Evolutionary conservation across 768 basidiomycete genomes (phyloP), one percentile per base, ranked within the genome.

Genomic region (Amanita muscaria): DNA sequence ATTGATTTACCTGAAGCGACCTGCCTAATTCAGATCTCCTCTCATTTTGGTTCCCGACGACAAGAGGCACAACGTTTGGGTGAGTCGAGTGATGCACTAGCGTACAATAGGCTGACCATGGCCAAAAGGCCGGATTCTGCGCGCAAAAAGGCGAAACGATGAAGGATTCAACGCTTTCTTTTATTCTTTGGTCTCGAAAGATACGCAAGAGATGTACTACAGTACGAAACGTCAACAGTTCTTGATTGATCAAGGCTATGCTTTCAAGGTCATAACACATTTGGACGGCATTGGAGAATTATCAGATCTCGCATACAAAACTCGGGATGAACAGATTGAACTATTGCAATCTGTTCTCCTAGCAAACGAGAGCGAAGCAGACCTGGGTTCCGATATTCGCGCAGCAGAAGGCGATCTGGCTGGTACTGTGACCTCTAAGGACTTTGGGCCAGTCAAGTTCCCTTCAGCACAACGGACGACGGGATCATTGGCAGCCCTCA

Each of bases 81-180:
- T 89, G 16, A 32, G 43, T 31, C 16, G 55, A 36, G 16, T 19
- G 34, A 25, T 42, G 12, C 29, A 30, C 19, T 33, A 18, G 19
- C 48, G 12, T 29, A 6, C 42, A 33, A 50, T n/a, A 22, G 16
- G 42, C 36, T 46, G 33, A 32, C 35, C 36, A 30, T 41, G 42
- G 27, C 55, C 36, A 32, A 19, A 49, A 89, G 92, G 92, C 11
- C 91, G 96, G 36, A 99, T 99, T 56, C 67, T 99, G 35, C 85
- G 96, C 36, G 96, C 96, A 7, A 99, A 99, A 63, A 78, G 96
- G 48, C 76, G 96, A 51, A 99, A 99, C 58, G 96, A 99, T 56
- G 96, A 98, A 65, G 96, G 96, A 1, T 99, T 99, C 69, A 99
- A 99, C 51, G 96, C 96, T 18, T 99, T 98, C 68, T 99, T 99